Evolutionary conservation across 441 rosid genomes (phyloP).

Genomic region (Populus hybrid): DNA sequence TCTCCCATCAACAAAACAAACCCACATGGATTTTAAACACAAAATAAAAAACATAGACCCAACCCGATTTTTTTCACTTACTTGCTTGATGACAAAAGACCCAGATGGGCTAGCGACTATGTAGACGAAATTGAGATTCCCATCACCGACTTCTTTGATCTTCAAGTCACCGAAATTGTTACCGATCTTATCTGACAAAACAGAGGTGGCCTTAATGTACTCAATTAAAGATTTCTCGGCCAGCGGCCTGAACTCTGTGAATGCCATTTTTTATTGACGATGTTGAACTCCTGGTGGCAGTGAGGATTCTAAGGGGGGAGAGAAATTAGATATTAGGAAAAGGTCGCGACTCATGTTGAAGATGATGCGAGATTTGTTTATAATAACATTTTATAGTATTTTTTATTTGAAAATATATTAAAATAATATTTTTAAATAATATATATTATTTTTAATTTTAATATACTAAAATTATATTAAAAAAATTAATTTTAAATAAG

Average conservation of each 20-base stretch:
- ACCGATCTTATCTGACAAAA: slow-evolving; percentile 61
- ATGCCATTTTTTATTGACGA: slow-evolving; percentile 37
- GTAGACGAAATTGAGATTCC: slow-evolving; percentile 84
- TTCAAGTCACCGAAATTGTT: slow-evolving; percentile 49
- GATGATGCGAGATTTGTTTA: no score
- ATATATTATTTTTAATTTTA: no score
- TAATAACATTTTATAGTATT: no score
- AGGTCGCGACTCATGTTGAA: not conserved
- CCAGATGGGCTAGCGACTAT: slow-evolving; percentile 56
- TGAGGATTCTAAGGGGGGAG: not conserved
- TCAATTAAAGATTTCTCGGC: slow-evolving; percentile 66
- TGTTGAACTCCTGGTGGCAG: not conserved
- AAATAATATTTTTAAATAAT: no score
- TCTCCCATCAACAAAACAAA: not conserved
- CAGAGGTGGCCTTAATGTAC: slow-evolving; percentile 67
- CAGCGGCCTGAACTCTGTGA: slow-evolving; percentile 55
- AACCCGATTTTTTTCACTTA: not conserved
- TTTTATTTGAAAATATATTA: no score
- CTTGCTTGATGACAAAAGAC: slow-evolving; percentile 89
- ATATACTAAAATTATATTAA: no score
- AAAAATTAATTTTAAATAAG: no score
- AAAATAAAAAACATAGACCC: not conserved
- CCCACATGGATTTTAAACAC: not conserved
- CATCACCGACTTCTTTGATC: slow-evolving; percentile 89
- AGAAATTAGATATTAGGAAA: not conserved